A percentile compares a stretch with the other conserved stretches of the same genome.
phyloP scores from a whole-genome alignment of 31 red algal genomes.

The Asparagopsis taxiformis region DNA sequence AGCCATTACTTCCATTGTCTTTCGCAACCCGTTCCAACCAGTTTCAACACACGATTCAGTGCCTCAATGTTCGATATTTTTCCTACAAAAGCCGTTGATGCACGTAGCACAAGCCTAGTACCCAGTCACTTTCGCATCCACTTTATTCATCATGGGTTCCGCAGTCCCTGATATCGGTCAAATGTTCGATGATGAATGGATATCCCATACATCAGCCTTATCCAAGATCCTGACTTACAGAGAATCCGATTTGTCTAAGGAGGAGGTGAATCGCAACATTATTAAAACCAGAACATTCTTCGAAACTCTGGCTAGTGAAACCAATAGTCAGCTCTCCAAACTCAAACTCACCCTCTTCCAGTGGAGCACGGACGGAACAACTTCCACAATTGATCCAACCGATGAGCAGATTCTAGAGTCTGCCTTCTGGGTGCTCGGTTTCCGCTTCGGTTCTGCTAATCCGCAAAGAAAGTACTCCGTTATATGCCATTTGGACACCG shows the following conservation, averaged over 20 bases:
- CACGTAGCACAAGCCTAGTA: too few species aligned
- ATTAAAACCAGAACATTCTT: slow-evolving; percentile 1
- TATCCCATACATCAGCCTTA: too few species aligned
- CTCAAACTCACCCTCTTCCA: slow-evolving; percentile 16
- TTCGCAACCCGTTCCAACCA: too few species aligned
- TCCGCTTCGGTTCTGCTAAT: slow-evolving; percentile 24
- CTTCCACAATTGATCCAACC: slow-evolving; percentile 9
- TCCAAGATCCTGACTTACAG: slow-evolving; percentile 20
- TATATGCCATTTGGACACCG: slow-evolving; percentile 47
- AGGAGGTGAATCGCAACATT: slow-evolving; percentile 2
- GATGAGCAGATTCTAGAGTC: slow-evolving; percentile 1
- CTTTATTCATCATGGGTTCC: too few species aligned
- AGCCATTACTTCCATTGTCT: too few species aligned
- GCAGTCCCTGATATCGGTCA: too few species aligned
- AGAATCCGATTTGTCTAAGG: slow-evolving; percentile 14
- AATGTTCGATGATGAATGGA: too few species aligned
- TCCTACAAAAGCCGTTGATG: too few species aligned
- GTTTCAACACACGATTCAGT: too few species aligned
- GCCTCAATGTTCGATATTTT: too few species aligned
- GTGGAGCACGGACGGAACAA: slow-evolving; percentile 18
- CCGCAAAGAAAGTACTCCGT: slow-evolving; percentile 11
- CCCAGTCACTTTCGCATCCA: too few species aligned
- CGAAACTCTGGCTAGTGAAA: not conserved
- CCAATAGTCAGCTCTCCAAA: slow-evolving; percentile 5
- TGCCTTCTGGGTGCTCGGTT: slow-evolving; percentile 27